These are phyloP conservation scores for Retiboletus fuscus DNA, from an alignment of 1,284 basidiomycete species.

Conservation along the genomic window DNA sequence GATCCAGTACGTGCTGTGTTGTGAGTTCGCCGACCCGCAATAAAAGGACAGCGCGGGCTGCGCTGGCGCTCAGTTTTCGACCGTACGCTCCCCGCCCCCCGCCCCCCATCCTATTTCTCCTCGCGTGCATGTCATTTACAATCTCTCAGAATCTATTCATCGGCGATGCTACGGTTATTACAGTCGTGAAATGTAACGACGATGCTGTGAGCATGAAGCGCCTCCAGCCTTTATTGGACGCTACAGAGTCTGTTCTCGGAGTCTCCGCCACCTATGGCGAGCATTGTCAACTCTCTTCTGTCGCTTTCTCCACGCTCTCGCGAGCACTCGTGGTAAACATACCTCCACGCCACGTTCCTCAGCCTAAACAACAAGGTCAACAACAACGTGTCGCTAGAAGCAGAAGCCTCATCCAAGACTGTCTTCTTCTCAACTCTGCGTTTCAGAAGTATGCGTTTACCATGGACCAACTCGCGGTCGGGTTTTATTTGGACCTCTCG, in stretches of 20 bases:
- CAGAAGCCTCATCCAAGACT: constrained; percentile 44
- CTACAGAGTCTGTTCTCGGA: constrained; percentile 43
- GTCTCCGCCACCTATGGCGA: constrained; percentile 53
- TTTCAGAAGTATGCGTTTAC: constrained; percentile 55
- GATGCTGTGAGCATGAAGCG: constrained; percentile 1
- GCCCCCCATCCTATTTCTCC: neutral
- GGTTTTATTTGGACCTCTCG: constrained; percentile 56
- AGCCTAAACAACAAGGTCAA: constrained; percentile 21
- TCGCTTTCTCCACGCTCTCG: constrained; percentile 53
- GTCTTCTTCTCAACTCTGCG: constrained; percentile 47
- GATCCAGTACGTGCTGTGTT: neutral
- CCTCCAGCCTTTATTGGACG: no score
- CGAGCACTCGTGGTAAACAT: constrained; percentile 49
- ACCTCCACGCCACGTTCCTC: constrained; percentile 30
- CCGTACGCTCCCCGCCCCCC: no score
- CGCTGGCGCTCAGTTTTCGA: neutral
- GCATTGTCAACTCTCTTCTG: constrained; percentile 45
- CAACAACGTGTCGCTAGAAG: constrained; percentile 37
- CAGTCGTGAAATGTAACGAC: constrained; percentile 1
- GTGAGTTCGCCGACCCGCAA: neutral
- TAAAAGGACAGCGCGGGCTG: no score
- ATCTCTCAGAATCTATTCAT: constrained; percentile 14
- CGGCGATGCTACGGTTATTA: constrained; percentile 1
- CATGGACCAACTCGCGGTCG: constrained; percentile 57
- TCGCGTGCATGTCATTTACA: constrained; percentile 3